Evolutionary conservation across 768 basidiomycete genomes (phyloP).

Genomic region (Kwoniella shandongensis): DNA sequence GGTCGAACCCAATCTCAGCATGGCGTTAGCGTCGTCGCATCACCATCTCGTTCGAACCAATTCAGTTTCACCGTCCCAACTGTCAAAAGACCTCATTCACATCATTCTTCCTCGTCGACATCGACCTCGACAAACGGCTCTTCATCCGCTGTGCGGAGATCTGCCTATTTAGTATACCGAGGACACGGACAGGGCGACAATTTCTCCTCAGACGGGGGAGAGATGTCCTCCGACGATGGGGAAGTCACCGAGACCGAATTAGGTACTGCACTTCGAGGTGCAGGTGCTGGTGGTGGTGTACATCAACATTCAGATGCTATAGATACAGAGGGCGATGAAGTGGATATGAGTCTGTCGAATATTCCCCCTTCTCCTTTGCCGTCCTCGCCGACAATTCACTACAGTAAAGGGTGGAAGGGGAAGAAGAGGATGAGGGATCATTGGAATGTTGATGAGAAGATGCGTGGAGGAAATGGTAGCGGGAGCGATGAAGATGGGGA

Average conservation of each 20-base stretch:
- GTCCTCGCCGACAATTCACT: background rate
- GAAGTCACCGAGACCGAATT: slow-evolving; percentile 12
- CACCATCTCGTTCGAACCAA: background rate
- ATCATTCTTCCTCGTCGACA: slow-evolving; percentile 1
- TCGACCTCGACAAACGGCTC: too few relatives aligned
- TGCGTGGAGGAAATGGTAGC: background rate
- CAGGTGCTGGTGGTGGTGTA: too few relatives aligned
- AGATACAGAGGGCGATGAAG: slow-evolving; percentile 14
- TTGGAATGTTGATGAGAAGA: slow-evolving; percentile 4
- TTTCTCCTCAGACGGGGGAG: background rate
- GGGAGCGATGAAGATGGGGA: slow-evolving; percentile 7
- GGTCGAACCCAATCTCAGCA: slow-evolving; percentile 2
- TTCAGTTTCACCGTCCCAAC: slow-evolving; percentile 6
- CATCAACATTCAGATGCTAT: too few relatives aligned
- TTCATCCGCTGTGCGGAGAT: background rate
- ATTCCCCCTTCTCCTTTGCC: slow-evolving; percentile 1
- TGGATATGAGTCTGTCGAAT: slow-evolving; percentile 11
- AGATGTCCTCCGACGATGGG: too few relatives aligned
- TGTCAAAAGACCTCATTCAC: slow-evolving; percentile 5
- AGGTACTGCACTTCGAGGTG: slow-evolving; percentile 14
- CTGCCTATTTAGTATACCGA: background rate
- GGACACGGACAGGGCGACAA: slow-evolving; percentile 1
- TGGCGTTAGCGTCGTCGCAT: too few relatives aligned
- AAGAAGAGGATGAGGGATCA: slow-evolving; percentile 6
- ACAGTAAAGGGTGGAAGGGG: slow-evolving; percentile 5